Conservation (phyloP, 2,329 filamentous ascomycete genomes). For the Penicillium polonicum region DNA sequence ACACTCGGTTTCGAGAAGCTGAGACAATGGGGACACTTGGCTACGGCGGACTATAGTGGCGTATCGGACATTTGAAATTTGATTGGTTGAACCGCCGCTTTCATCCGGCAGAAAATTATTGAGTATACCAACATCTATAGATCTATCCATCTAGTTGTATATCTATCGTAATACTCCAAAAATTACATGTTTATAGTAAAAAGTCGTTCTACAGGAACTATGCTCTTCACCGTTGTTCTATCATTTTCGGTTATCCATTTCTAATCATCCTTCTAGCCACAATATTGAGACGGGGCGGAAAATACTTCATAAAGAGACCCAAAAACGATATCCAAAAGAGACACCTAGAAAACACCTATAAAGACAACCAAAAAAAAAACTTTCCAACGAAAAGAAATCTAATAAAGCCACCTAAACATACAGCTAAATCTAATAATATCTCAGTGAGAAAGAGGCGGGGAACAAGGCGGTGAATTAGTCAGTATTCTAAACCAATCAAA, state of each 20-base stretch:
- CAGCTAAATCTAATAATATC: no score
- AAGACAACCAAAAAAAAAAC: not conserved
- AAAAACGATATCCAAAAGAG: not conserved
- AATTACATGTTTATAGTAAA: not conserved
- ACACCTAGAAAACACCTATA: not conserved
- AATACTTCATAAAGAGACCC: not conserved
- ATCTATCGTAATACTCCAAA: not conserved
- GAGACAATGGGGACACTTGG: conserved; percentile 1
- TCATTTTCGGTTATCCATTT: not conserved
- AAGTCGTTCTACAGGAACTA: no score
- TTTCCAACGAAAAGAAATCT: not conserved
- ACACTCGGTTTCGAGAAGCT: not conserved
- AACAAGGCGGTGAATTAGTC: no score
- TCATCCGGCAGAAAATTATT: not conserved
- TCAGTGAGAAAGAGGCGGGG: no score
- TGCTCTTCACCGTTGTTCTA: not conserved
- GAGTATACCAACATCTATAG: not conserved
- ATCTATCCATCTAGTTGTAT: no score
- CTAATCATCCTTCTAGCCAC: not conserved
- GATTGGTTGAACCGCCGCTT: not conserved
- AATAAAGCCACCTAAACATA: not conserved
- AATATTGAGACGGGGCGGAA: not conserved
- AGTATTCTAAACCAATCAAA: no score
- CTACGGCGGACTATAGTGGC: not conserved
- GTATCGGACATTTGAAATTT: not conserved